Evolutionary conservation across 2,329 filamentous ascomycete species (phyloP).

Genomic region (Colletotrichum cuscutae): DNA sequence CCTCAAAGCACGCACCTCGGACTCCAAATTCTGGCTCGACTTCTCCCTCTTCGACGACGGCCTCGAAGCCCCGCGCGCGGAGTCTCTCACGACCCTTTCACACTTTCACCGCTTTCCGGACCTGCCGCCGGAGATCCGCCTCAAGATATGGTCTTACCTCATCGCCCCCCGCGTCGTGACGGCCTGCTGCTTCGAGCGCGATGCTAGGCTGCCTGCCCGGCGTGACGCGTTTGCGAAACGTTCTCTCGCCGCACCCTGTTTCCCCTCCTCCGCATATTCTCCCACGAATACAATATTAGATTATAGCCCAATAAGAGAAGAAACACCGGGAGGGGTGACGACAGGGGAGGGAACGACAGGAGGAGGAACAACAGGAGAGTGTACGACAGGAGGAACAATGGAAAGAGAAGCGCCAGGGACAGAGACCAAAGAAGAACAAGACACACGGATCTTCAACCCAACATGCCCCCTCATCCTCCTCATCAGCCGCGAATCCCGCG

Average conservation of each 20-base stretch:
- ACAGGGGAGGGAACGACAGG: neutral
- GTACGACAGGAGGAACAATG: no score
- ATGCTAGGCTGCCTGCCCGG: slow-evolving; percentile 41
- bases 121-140: slow-evolving; percentile 59
- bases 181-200: slow-evolving; percentile 52
- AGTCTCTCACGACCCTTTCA: slow-evolving; percentile 40
- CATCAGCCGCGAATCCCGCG: slow-evolving; percentile 54
- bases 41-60: slow-evolving; percentile 58
- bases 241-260: slow-evolving; percentile 36
- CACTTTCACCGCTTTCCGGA: slow-evolving; percentile 50
- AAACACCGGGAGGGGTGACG: no score
- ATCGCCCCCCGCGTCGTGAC: slow-evolving; percentile 57
- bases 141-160: slow-evolving; percentile 58
- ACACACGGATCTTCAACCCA: slow-evolving; percentile 33
- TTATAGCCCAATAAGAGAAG: no score
- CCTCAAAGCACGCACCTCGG: slow-evolving; percentile 19
- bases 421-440: neutral
- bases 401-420: neutral
- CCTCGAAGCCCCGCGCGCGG: slow-evolving; percentile 38
- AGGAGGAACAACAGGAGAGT: neutral
- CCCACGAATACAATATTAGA: slow-evolving; percentile 14
- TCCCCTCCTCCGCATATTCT: slow-evolving; percentile 32
- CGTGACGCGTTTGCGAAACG: slow-evolving; percentile 28
- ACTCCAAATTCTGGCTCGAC: slow-evolving; percentile 55
- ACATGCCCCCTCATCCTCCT: slow-evolving; percentile 55